Evolutionary conservation across 768 basidiomycete species (phyloP), one percentile per base, ranked within the genome.

Genomic region (Pleurotus salmoneostramineus): DNA sequence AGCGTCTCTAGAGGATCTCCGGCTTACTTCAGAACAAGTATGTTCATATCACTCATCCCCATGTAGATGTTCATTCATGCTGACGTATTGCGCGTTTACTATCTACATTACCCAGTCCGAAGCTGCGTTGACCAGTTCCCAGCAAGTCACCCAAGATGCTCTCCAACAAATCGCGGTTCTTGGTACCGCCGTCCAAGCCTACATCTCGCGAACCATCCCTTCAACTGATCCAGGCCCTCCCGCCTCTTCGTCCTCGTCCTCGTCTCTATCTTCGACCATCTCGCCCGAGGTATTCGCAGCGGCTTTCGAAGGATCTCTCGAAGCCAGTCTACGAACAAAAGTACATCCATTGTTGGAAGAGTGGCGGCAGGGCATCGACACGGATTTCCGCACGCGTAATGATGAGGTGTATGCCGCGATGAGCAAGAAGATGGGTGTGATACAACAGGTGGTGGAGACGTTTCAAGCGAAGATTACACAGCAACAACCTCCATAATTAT

Each of bases 171-270:
- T 40, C 8, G 36, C 40, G 11, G 52, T 33, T 17, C 8, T 54
- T 10, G 36, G 31, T 3, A 40, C 52, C 5, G 52, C 52, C 40
- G 15, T 54, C 15, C 21, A 34, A 12, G 52, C 52, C 11, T 27
- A 54, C 27, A 42, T 54, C 12, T 54, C 52, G 7, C 52, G 43
- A 54, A n/a, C 50, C 31, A n/a, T n/a, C n/a, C n/a, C n/a, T n/a
- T 36, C 49, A 7, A 17, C 50, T 6, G 21, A 21, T 11, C 34
- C 12, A n/a, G 14, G 32, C 32, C 15, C 32, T 12, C 50, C 50
- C 6, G 7, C 44, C 6, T n/a, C 44, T 45, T 45, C 44, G n/a
- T 5, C 27, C 33, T 8, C 35, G n/a, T 37, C 50, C 10, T 4
- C 52, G 5, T 11, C 27, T n/a, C 27, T 3, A 2, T 8, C 37